phyloP scores from a whole-genome alignment of 768 basidiomycete genomes.

The Chalciporus piperatus region DNA sequence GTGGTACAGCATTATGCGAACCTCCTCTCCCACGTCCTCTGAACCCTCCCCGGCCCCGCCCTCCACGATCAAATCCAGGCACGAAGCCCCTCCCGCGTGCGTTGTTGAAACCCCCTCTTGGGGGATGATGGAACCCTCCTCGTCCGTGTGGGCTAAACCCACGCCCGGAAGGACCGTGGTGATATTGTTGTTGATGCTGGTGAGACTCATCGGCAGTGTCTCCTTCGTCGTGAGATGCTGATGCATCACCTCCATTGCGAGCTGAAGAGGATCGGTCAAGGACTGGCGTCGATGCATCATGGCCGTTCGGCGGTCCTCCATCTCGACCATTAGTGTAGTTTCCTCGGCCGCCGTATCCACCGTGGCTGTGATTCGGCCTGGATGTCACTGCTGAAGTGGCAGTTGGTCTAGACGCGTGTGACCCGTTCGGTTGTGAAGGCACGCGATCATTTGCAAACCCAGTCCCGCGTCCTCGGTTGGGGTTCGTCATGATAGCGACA shows the following conservation, averaged over 20 bases:
- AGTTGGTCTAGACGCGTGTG: conserved; percentile 3
- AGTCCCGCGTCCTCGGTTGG: conserved; percentile 45
- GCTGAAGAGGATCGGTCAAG: neutral
- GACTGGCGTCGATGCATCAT: neutral
- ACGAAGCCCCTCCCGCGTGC: conserved; percentile 34
- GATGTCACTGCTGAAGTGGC: neutral
- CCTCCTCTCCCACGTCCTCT: conserved; percentile 34
- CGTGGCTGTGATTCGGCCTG: neutral
- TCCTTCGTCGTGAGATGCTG: neutral
- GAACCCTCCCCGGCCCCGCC: conserved; percentile 28
- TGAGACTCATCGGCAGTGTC: conserved; percentile 3
- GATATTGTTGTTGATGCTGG: neutral
- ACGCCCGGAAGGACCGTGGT: conserved; percentile 20
- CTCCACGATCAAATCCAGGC: conserved; percentile 30
- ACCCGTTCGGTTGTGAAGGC: conserved; percentile 3
- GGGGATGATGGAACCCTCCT: conserved; percentile 22
- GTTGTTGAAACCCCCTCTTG: conserved; percentile 22
- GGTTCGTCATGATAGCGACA: conserved; percentile 76
- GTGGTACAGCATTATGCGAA: neutral
- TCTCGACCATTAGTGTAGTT: conserved; percentile 3
- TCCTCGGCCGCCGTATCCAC: conserved; percentile 3
- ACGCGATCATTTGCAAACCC: conserved; percentile 18
- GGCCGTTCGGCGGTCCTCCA: conserved; percentile 11
- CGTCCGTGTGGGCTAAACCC: conserved; percentile 27
- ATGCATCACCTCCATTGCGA: neutral